Evolutionary conservation across 129 eudicot genomes (phyloP), one percentile per base, ranked within the genome.

Genomic region (Rutidosis leptorrhynchoides): DNA sequence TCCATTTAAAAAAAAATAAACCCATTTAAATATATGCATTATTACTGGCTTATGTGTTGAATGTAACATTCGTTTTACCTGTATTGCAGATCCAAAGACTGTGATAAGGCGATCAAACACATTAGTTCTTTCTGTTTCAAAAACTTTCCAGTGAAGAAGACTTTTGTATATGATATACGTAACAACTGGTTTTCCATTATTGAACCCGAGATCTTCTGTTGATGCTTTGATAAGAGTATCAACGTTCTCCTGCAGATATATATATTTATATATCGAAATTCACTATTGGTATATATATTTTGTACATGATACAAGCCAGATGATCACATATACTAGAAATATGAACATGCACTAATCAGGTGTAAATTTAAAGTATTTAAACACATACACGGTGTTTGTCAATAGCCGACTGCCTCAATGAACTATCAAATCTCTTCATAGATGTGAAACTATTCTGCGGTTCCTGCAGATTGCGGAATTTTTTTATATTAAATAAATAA

Each of bases 101-200:
- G 79, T 83, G 73, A 88, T 84, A 71, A 93, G 85, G 58, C 98
- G 96, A 78, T 93, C 98, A 75, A 93, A 93, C 55, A 93, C 95
- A 37, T 81, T 85, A 24, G 98, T 93, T 61, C 74, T 81, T 76
- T 93, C 98, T 8, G 89, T 92, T 83, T 93, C 98, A 70, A 93
- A 93, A 56, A 89, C 79, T 83, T 80, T 93, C 98, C 98, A 93
- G 69, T 93, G 96, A 61, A 93, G 69, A 79, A 93, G 98, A 60
- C 96, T 88, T 78, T 93, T 93, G 79, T 88, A 93, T 33, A 93
- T 82, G 6, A 92, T 81, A 78, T 75, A 93, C 16, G 98, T 95
- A 22, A 92, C 90, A 63, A 85, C 95, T 56, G 98, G 98, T 83
- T 85, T 83, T 53, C 96, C 95, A 71, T 93, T 95, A 77, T 80